These are phyloP conservation scores for Anastatica hierochuntica DNA, from an alignment of 345 rosid species.

Conservation along the genomic window DNA sequence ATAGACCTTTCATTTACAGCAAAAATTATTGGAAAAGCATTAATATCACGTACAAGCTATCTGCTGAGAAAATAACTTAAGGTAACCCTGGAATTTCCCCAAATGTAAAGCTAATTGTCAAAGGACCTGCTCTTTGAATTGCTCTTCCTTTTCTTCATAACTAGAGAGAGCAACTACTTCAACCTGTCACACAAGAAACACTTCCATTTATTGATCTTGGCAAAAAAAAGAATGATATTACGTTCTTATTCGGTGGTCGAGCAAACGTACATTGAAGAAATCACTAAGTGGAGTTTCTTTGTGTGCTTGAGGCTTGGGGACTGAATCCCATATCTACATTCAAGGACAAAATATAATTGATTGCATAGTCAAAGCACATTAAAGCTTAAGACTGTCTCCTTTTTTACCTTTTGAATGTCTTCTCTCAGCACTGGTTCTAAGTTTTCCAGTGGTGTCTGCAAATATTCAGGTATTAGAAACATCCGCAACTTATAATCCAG, in stretches of 20 bases:
- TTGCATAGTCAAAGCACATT: constrained; percentile 11
- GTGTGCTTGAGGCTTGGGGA: constrained; percentile 92
- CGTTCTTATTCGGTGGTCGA: constrained; percentile 5
- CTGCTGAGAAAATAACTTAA: background rate
- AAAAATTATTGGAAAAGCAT: background rate
- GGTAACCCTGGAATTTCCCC: constrained; percentile 11
- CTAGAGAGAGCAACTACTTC: constrained; percentile 97
- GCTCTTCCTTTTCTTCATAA: constrained; percentile 97
- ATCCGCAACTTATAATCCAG: constrained; percentile 11
- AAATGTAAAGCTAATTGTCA: constrained; percentile 10
- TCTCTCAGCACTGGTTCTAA: constrained; percentile 90
- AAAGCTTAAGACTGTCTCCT: constrained; percentile 8
- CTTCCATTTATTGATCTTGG: background rate
- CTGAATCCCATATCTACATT: constrained; percentile 92
- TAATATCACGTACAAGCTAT: background rate
- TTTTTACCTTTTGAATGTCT: constrained; percentile 86
- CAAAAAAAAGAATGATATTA: constrained; percentile 4
- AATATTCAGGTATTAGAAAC: constrained; percentile 17
- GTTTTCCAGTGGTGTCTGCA: constrained; percentile 90
- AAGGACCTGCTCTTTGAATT: constrained; percentile 85
- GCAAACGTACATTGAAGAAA: constrained; percentile 73
- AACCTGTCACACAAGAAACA: constrained; percentile 46
- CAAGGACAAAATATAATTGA: constrained; percentile 7
- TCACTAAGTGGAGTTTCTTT: constrained; percentile 88
- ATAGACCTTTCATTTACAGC: constrained; percentile 51